Evolutionary conservation across 768 basidiomycete species (phyloP), one percentile per base, ranked within the genome.

Genomic region (Lactifluus volemus): DNA sequence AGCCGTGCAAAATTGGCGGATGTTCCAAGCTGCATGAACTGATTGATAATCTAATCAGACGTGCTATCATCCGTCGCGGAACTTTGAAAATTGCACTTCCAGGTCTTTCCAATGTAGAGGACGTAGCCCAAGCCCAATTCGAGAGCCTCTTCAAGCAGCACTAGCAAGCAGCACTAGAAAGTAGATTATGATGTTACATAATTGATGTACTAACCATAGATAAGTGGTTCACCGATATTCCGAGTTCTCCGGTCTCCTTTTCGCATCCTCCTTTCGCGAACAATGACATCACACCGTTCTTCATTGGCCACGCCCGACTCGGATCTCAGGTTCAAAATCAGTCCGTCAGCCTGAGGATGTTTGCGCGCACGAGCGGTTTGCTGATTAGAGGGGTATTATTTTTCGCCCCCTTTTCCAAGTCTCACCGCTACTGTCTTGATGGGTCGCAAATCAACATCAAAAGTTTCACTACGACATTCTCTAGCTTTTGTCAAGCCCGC

Each of bases 11-110:
- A 98, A 74, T 80, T 99, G 1, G 93, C 92, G 61, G 94, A 99
- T 69, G 90, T 99, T 1, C 96, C 97, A 99, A 99, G 73, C 77
- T 98, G 15, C 95, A 98, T 67, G 95, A 99, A 71, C 79, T 99
- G 53, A 92, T 99, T 53, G 82, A 90, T 64, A 82, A 87, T 65
- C 89, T 96, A 68, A 70, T 74, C 19, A 71, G 73, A 32, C 67
- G 68, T 38, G 62, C 67, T 14, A 57, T 79, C 48, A 49, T 68
- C 34, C 69, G 70, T 42, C 67, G 78, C 60, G 84, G 81, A 29
- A 82, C 81, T 11, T 89, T 86, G 84, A 84, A 81, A 63, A 70
- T 92, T 34, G 76, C 77, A 3, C 74, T 92, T 5, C 89, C 89
- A 39, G 86, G 86, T 32, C 71, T 92, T 42, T 72, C 77, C 42